Evolutionary conservation across 1,284 basidiomycete species (phyloP), one percentile per base, ranked within the genome.

Genomic region (Tilletia caries): DNA sequence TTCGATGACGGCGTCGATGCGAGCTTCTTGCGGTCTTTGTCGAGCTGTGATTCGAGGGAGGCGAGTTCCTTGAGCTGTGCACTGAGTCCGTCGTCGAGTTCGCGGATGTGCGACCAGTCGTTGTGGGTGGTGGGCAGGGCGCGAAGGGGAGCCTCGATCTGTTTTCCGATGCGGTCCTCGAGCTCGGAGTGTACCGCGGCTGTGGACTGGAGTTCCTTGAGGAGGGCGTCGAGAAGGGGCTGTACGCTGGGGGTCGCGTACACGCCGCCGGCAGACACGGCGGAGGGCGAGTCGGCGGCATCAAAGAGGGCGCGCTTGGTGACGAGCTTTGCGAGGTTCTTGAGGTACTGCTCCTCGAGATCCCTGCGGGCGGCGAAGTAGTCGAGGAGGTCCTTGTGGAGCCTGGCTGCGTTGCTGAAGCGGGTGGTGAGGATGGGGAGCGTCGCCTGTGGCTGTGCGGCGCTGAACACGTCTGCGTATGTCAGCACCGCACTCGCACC

Each of bases 341-440:
- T 84, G n/a, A 85, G 83, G 73, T 87, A 87, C 43, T 76, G 66
- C 20, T 84, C 80, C 70, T 88, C 86, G 52, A 86, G 84, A 2
- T 77, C 77, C 0, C 85, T 81, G 27, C 86, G 83, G 54, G 87
- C 86, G 44, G 84, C 84, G 79, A 85, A 86, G 70, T 86, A 84
- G 67, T 86, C 85, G 32, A 86, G 84, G 43, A 67, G 32, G 27
- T 60, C 52, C 34, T 58, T 34, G 48, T 46, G 25, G 10, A 58
- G 50, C 32, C 25, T 20, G 25, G 18, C 20, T 8, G 50, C 66
- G 33, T 33, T 43, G 15, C 15, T n/a, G 52, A 67, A 43, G 33
- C 66, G 66, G n/a, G 32, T 37, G 32, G 58, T 29, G 15, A 67
- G 37, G n/a, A 52, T 5, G 8, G 41, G 32, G 20, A 34, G 27